phyloP scores from a whole-genome alignment of 345 rosid species.

The Kernera saxatilis region DNA sequence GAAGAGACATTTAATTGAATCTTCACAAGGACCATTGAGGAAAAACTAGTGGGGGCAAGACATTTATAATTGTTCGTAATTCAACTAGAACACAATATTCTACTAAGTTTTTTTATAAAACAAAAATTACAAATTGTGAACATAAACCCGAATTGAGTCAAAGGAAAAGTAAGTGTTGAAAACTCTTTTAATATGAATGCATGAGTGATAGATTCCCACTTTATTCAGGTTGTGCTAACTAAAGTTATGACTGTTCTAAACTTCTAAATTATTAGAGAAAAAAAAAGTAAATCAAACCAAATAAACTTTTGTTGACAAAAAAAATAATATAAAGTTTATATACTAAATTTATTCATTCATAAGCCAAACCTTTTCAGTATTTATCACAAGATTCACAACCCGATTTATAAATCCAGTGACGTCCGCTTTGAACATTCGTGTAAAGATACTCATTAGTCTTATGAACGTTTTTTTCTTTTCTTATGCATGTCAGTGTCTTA shows the following conservation, averaged over 20 bases:
- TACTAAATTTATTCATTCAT: neutral
- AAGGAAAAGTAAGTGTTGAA: neutral
- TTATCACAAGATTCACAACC: neutral
- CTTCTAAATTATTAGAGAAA: neutral
- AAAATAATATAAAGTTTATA: neutral
- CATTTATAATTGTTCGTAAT: no score
- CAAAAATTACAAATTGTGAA: no score
- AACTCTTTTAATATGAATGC: neutral
- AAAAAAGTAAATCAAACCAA: neutral
- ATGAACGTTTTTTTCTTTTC: neutral
- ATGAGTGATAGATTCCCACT: neutral
- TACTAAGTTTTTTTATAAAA: no score
- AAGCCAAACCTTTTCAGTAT: neutral
- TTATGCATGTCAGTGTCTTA: neutral
- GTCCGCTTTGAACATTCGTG: slow-evolving; percentile 1
- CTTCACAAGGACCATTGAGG: neutral
- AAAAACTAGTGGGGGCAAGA: neutral
- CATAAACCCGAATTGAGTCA: neutral
- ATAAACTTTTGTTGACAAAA: neutral
- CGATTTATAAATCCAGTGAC: neutral
- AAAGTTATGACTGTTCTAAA: neutral
- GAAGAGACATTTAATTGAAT: neutral
- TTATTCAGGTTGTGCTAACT: neutral
- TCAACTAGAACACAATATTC: neutral
- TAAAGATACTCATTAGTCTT: neutral